Evolutionary conservation across 345 rosid genomes (phyloP).

Genomic region (Syzygium jambos): DNA sequence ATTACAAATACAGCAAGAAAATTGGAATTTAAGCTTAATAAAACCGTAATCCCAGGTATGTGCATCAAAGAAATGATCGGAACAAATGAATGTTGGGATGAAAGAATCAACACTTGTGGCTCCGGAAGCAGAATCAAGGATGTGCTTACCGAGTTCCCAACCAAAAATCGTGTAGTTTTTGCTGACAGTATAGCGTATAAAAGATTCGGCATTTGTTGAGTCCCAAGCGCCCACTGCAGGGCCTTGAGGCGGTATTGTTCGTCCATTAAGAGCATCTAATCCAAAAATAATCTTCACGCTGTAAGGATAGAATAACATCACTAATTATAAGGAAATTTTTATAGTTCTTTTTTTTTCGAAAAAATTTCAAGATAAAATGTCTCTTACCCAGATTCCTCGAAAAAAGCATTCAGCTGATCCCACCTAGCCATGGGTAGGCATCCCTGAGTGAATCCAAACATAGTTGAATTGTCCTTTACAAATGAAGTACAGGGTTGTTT

Average conservation of each 20-base stretch:
- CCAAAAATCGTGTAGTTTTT: slow-evolving; percentile 46
- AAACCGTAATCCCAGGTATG: neutral
- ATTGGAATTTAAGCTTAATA: neutral
- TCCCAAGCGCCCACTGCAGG: slow-evolving; percentile 68
- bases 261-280: slow-evolving; percentile 62
- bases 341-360: neutral
- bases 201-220: slow-evolving; percentile 60
- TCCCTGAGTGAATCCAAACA: slow-evolving; percentile 56
- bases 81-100: neutral
- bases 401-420: slow-evolving; percentile 62
- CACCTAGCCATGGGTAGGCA: slow-evolving; percentile 61
- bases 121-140: neutral
- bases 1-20: neutral
- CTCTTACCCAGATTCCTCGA: slow-evolving; percentile 47
- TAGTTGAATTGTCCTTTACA: slow-evolving; percentile 20
- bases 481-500: slow-evolving; percentile 35
- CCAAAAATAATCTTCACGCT: slow-evolving; percentile 75
- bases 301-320: slow-evolving; percentile 3
- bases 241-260: slow-evolving; percentile 27
- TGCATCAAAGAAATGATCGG: neutral
- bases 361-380: neutral
- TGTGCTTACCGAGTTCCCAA: slow-evolving; percentile 80
- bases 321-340: neutral
- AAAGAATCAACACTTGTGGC: neutral
- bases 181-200: slow-evolving; percentile 46